These are phyloP conservation scores for Tillandsia fasciculata DNA, from an alignment of 176 grass and related monocot genomes.

Conservation along the genomic window DNA sequence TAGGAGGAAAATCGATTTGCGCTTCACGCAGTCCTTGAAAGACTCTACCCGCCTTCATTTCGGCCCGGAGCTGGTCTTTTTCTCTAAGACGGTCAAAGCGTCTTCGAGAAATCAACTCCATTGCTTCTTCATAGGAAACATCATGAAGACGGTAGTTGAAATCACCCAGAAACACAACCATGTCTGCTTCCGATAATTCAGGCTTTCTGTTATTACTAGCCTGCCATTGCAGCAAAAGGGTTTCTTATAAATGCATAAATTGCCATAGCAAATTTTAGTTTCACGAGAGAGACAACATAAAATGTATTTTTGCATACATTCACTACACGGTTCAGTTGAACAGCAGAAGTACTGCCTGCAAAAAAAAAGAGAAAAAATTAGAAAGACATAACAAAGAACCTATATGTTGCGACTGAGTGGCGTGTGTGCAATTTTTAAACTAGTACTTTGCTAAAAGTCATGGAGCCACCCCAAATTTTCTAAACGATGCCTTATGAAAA, in stretches of 20 bases:
- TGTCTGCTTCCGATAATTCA: constrained; percentile 63
- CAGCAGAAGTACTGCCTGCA: constrained; percentile 53
- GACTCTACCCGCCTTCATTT: constrained; percentile 74
- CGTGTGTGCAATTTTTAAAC: no score
- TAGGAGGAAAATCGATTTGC: constrained; percentile 62
- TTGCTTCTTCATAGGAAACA: constrained; percentile 75
- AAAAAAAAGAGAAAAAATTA: constrained; percentile 20
- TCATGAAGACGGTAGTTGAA: constrained; percentile 78
- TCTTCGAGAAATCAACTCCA: constrained; percentile 47
- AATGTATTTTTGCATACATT: constrained; percentile 56
- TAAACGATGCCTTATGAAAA: no score
- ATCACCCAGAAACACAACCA: constrained; percentile 94
- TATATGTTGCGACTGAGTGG: neutral
- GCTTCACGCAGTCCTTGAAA: constrained; percentile 93
- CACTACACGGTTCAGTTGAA: constrained; percentile 40
- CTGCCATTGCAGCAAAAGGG: constrained; percentile 31
- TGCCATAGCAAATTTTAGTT: neutral
- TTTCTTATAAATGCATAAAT: constrained; percentile 7
- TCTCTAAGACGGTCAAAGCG: constrained; percentile 54
- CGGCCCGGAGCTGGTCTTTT: constrained; percentile 74
- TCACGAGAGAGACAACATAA: constrained; percentile 7
- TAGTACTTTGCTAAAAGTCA: no score
- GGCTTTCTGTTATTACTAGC: constrained; percentile 36
- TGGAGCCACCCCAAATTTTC: no score
- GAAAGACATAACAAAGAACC: neutral